Evolutionary conservation across 2,329 filamentous ascomycete species (phyloP), one percentile per base, ranked within the genome.

Genomic region (Paecilomyces variotii): DNA sequence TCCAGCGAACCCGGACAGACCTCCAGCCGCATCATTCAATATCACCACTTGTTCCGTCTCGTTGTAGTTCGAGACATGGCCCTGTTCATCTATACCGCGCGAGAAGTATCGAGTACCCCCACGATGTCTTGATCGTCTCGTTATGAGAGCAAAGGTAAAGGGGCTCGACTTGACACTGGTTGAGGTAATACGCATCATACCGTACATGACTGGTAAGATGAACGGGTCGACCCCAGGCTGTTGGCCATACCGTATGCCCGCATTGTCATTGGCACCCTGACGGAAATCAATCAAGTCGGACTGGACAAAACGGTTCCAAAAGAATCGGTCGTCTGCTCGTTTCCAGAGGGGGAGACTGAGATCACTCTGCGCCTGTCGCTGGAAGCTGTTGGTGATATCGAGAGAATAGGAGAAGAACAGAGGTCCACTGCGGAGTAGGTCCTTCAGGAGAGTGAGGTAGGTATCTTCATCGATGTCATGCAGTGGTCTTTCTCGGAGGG

Each of bases 401-500:
- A 96, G 85, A 7, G 92, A 93, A 79, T 99, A 99, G 59, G 94
- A 97, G 70, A 97, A 99, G 82, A 96, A 97, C 87, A 97, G 91
- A 7, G 93, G 91, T 0, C 89, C 90, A 11, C 84, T 87, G 72
- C 89, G 88, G 66, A 99, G 83, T 62, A 94, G 86, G 54, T 83
- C 85, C 74, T 91, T 91, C 66, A 99, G 84, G 57, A 97, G 82
- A 55, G 81, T 77, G 57, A 97, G 83, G 74, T 97, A 97, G 66
- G 86, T 89, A 75, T 97, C 93, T 80, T 99, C 94, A 72, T 99
- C 94, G 52, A 87, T 85, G 70, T 99, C 94, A 76, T 89, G 90
- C 62, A 97, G 85, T 64, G 90, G 88, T 64, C 91, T 88, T 77
- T 97, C 94, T 75, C 92, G 91, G 72, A 99, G 85, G 53, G 94